A percentile compares a stretch with the other conserved stretches of the same genome.
These are phyloP conservation scores for Globisporangium recalcitrans DNA, from an alignment of 352 stramenopile genomes.

Conservation along the genomic window DNA sequence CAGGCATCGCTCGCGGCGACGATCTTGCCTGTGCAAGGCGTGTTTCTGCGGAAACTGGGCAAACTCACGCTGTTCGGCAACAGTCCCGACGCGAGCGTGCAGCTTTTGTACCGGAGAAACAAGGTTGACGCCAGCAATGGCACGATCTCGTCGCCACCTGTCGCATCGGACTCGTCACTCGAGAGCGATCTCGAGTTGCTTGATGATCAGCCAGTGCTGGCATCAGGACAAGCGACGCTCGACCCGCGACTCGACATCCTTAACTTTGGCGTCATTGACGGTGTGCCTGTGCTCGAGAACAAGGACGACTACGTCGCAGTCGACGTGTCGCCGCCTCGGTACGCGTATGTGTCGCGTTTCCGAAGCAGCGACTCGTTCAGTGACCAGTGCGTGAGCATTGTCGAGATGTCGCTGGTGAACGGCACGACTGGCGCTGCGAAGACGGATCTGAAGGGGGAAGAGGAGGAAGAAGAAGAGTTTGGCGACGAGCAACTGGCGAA, in stretches of 20 bases:
- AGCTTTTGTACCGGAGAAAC: constrained; percentile 68
- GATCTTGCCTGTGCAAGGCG: constrained; percentile 76
- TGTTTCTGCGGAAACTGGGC: constrained; percentile 67
- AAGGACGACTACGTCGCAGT: constrained; percentile 64
- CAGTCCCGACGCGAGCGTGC: constrained; percentile 69
- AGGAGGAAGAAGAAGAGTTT: constrained; percentile 28
- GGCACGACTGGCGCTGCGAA: constrained; percentile 19
- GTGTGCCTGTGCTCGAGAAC: constrained; percentile 51
- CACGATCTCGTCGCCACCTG: constrained; percentile 18
- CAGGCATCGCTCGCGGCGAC: constrained; percentile 70
- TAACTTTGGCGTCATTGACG: constrained; percentile 59
- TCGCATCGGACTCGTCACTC: constrained; percentile 7
- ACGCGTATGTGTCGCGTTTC: constrained; percentile 75
- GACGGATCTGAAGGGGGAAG: background rate
- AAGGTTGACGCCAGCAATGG: constrained; percentile 7
- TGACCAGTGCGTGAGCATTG: constrained; percentile 79
- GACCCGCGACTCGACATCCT: constrained; percentile 48
- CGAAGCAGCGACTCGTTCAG: constrained; percentile 78
- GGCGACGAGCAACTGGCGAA: constrained; percentile 28
- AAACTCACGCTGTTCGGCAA: constrained; percentile 83
- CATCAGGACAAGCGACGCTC: constrained; percentile 19
- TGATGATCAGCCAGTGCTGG: constrained; percentile 9
- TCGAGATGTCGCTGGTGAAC: constrained; percentile 68
- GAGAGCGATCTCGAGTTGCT: constrained; percentile 26
- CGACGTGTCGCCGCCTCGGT: constrained; percentile 75